Evolutionary conservation across 1,139 yeast species (phyloP), one percentile per base, ranked within the genome.

Genomic region (Magnusiomyces paraingens): DNA sequence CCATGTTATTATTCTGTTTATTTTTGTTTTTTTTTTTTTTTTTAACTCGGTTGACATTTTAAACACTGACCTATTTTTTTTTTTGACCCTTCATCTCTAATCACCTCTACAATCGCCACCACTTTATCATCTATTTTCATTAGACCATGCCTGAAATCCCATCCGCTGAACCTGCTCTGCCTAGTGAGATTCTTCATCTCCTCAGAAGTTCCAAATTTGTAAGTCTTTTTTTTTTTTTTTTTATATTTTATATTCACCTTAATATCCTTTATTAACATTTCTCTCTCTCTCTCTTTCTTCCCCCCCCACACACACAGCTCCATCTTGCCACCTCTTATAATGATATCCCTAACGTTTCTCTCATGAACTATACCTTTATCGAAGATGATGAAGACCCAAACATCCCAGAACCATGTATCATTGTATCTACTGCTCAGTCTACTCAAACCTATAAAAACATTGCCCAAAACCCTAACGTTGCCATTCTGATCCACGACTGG

Each of bases 401-500:
- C 42, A 76, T 72, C 46, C 64, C 67, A 3, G 76, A 76, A 53
- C 69, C 77, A 5, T 75, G 77, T 57, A 79, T 89, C 50, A 80
- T 90, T 39, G 73, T 90, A 56, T 81, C 95, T 5, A 82, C 95
- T 1, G 83, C 83, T 1, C 78, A 75, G 57, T 70, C 78, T 54
- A 86, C 96, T 3, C 81, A 82, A 55, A 90, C 89, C 68, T 86
- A 77, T 67, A 69, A 77, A 42, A 88, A 90, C 67, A 79, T 90
- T 56, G 61, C 68, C 12, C 69, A 73, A 43, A 90, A 90, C 65
- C 89, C 90, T 4, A 76, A 79, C 47, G 96, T 90, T 10, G 84
- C 96, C 0, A 67, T 90, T 50, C 74, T 90, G 54, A 81, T 90
- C 46, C 97, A 90, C 65, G 97, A 90, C 65, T 88, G 96, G 96